Evolutionary conservation across 2,329 filamentous ascomycete species (phyloP).

Genomic region (Aspergillus sp.): DNA sequence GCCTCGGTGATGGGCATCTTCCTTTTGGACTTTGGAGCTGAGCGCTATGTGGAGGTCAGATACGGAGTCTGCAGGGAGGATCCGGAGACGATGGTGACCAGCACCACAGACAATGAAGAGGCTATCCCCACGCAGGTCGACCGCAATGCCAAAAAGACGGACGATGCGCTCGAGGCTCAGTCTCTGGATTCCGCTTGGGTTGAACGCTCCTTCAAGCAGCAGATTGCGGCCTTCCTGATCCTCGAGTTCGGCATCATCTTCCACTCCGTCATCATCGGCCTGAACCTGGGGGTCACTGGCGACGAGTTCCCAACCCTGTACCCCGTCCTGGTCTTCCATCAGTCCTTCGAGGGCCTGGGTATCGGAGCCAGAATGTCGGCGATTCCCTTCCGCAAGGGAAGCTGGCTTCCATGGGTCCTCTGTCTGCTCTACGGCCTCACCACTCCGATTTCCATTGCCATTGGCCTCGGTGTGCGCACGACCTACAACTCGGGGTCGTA

Average conservation of each 20-base stretch:
- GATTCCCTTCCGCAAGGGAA: slow-evolving; percentile 50
- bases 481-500: slow-evolving; percentile 13
- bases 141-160: neutral
- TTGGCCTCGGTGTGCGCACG: slow-evolving; percentile 10
- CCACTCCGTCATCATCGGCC: slow-evolving; percentile 63
- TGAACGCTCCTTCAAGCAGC: slow-evolving; percentile 35
- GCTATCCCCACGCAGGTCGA: neutral
- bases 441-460: slow-evolving; percentile 14
- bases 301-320: slow-evolving; percentile 59
- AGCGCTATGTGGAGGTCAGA: slow-evolving; percentile 14
- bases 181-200: neutral
- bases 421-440: slow-evolving; percentile 14
- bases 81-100: slow-evolving; percentile 11
- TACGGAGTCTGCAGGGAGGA: slow-evolving; percentile 12
- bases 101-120: slow-evolving; percentile 1
- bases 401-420: slow-evolving; percentile 12
- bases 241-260: slow-evolving; percentile 64
- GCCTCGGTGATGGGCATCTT: slow-evolving; percentile 12
- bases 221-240: slow-evolving; percentile 44
- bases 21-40: slow-evolving; percentile 15
- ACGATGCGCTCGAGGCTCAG: slow-evolving; percentile 2
- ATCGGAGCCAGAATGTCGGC: slow-evolving; percentile 61
- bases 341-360: slow-evolving; percentile 63
- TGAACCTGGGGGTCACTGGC: slow-evolving; percentile 61
- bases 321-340: slow-evolving; percentile 63